These are phyloP conservation scores for Erigeron canadensis DNA, from an alignment of 129 eudicot genomes.

Conservation along the genomic window DNA sequence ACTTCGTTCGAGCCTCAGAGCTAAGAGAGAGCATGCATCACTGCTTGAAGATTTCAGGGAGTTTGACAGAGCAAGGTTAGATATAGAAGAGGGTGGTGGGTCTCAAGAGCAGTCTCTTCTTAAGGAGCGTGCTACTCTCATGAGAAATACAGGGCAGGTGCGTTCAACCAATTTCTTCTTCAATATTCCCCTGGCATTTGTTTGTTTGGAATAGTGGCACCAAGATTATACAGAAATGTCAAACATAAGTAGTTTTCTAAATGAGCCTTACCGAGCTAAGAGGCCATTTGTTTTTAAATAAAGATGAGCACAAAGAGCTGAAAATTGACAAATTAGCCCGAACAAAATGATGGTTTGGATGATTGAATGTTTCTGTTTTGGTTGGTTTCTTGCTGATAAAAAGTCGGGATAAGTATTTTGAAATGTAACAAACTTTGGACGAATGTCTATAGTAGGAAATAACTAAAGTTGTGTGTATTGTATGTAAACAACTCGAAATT, in stretches of 20 bases:
- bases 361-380: neutral
- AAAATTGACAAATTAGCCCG: neutral
- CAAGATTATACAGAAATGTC: neutral
- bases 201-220: constrained; percentile 14
- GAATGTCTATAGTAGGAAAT: too few relatives aligned
- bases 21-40: constrained; percentile 97
- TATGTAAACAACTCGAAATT: too few relatives aligned
- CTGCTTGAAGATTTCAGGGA: constrained; percentile 92
- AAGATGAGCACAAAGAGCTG: neutral
- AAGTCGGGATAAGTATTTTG: too few relatives aligned
- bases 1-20: constrained; percentile 85
- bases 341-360: neutral
- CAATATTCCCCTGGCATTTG: neutral
- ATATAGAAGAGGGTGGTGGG: constrained; percentile 82
- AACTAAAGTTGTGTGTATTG: too few relatives aligned
- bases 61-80: constrained; percentile 82
- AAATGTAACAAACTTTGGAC: too few relatives aligned
- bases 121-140: constrained; percentile 75
- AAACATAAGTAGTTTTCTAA: neutral
- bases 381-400: neutral
- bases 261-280: neutral
- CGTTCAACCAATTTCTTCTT: constrained; percentile 6
- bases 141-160: constrained; percentile 89
- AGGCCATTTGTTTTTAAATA: neutral
- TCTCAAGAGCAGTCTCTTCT: constrained; percentile 78